Evolutionary conservation across 805 yeast genomes (phyloP), one percentile per base, ranked within the genome.

Genomic region (Cyberlindnera petersonii): DNA sequence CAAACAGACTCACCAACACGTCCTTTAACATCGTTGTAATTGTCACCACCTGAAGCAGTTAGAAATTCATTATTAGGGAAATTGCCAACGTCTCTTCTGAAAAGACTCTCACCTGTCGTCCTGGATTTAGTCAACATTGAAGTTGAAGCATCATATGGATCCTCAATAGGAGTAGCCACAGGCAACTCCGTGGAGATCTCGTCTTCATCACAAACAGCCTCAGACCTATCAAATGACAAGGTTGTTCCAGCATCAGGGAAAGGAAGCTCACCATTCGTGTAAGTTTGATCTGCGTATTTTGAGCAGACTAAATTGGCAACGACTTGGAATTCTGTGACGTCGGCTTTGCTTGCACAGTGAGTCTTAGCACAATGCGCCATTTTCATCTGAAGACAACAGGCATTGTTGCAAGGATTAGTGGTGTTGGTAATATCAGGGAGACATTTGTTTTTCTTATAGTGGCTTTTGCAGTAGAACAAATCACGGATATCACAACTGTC

Each of bases 401-500:
- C 58, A 24, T 37, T 43, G 32, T 52, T 52, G 24, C 58, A 54
- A 0, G 43, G 42, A 26, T 52, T 52, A 5, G 37, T 14, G 1
- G 33, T 29, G 34, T 45, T 42, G 19, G 37, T 31, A 28, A 34
- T 24, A 27, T 27, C 31, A 16, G 37, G 36, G 8, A 30, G 37
- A 17, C 58, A 55, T 14, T 44, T 42, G 3, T 14, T 34, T 4
- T 33, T 38, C 36, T 46, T 51, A 26, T 39, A 50, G 6, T 43
- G 45, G 26, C 51, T 52, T 24, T 51, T 54, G 38, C 59, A 54
- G 11, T 45, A 34, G 24, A 39, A 54, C 19, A 54, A 33, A 3
- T 44, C 53, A n/a, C 46, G 39, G 4, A 52, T 38, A 37, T 54
- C 59, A 44, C 59, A 54, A 23, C 53, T 51, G 26, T 50, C 53